Evolutionary conservation across 306 rosid species (phyloP).

Genomic region (Malus sieversii): DNA sequence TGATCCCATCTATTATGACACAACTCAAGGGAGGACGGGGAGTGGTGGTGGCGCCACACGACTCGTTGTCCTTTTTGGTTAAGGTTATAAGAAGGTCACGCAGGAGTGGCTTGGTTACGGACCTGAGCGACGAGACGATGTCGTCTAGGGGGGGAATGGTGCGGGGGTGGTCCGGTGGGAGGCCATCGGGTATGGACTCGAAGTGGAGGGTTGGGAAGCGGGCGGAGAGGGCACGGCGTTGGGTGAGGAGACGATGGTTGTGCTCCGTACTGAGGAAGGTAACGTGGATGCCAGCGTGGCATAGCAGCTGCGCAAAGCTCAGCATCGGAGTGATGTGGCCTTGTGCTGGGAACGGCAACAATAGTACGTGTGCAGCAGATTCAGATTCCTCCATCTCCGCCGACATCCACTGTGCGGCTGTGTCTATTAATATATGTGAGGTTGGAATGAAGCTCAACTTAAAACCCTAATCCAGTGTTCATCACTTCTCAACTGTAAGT

Average conservation of each 20-base stretch:
- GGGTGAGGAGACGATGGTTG: background rate
- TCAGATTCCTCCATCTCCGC: too few species aligned
- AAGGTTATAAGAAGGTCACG: background rate
- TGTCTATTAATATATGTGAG: too few species aligned
- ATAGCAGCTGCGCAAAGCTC: conserved; percentile 6
- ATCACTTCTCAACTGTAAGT: too few species aligned
- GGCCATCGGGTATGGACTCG: conserved; percentile 9
- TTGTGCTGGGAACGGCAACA: conserved; percentile 9
- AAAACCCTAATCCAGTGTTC: too few species aligned
- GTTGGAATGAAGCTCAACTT: too few species aligned
- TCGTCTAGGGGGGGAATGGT: background rate
- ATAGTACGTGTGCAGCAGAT: background rate
- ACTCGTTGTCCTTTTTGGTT: background rate
- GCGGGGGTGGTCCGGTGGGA: background rate
- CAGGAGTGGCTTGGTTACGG: background rate
- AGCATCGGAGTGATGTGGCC: conserved; percentile 18
- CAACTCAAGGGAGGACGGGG: background rate
- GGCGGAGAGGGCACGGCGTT: background rate
- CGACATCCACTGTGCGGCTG: too few species aligned
- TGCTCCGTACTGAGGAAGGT: conserved; percentile 11
- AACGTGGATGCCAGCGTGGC: conserved; percentile 6
- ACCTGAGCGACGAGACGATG: background rate
- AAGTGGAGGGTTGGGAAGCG: conserved; percentile 10
- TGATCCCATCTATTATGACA: background rate
- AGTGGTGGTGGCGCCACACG: background rate